Evolutionary conservation across 768 basidiomycete genomes (phyloP).

Genomic region (Mrakia gelida): DNA sequence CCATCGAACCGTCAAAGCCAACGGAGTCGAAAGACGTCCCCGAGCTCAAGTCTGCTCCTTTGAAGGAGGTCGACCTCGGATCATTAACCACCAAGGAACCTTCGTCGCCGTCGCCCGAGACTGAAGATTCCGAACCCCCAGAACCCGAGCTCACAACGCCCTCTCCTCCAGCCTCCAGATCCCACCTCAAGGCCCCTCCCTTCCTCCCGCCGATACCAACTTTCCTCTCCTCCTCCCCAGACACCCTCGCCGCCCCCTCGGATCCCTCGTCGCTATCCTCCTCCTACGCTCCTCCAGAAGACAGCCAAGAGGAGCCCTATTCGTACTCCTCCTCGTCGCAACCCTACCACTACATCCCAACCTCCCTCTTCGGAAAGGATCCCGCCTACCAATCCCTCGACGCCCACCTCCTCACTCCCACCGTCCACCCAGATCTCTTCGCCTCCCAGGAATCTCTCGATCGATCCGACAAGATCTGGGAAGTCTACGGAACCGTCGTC

Average conservation of each 20-base stretch:
- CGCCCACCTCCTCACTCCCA: not conserved
- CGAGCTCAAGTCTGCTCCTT: not conserved
- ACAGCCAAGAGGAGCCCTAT: not conserved
- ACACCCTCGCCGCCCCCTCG: not conserved
- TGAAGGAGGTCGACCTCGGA: not conserved
- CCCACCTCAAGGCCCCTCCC: not conserved
- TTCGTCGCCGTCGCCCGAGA: not conserved
- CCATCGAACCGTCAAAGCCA: not conserved
- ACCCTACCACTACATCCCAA: conserved; percentile 1
- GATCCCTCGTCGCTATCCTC: not conserved
- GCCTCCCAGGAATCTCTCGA: not conserved
- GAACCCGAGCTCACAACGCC: too few species aligned
- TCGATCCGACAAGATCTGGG: conserved; percentile 7
- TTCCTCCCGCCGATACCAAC: not conserved
- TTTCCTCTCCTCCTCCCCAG: conserved; percentile 2
- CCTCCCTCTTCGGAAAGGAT: not conserved
- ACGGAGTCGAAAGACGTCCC: not conserved
- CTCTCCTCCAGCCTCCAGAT: not conserved
- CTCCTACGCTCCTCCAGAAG: not conserved
- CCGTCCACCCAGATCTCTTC: not conserved
- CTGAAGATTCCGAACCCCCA: not conserved
- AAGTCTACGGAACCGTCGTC: conserved; percentile 2
- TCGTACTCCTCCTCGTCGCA: not conserved
- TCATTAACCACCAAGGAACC: not conserved
- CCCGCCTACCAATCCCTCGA: not conserved